Base-by-base conservation (phyloP, 768 basidiomycete species). In the Punctularia strigosozonata region DNA sequence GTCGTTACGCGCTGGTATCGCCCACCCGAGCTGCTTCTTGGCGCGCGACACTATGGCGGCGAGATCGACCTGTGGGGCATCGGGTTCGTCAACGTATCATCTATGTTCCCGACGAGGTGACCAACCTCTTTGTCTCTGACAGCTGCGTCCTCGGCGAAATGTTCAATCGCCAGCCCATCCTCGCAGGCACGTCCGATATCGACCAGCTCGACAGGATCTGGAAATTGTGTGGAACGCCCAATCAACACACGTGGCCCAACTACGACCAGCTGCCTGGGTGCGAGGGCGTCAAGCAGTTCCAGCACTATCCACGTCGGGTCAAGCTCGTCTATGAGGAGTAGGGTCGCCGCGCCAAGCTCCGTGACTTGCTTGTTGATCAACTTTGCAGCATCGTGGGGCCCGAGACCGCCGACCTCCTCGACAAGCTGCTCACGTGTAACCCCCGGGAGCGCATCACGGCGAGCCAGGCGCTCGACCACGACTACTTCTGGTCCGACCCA, bases 61-160 rank as follows among this genome's bases (percentile, higher is more conserved):
- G 88, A 90, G 48, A 82, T 99, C 31, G 95, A 99, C 58, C 80
- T 99, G 50, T 99, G 95, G 95, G 90, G 94, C 5, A 79, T 98
- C 38, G 95, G 94, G 78, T 92, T 54, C 49, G 77, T 65, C 20
- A 18, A n/a, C n/a, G n/a, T n/a, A n/a, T n/a, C n/a, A n/a, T n/a
- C n/a, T n/a, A n/a, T n/a, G n/a, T 35, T 5, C 21, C 34, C 12
- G 18, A 14, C 20, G 3, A 18, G 26, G 37, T 43, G 25, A 45
- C 34, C 1, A 5, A 31, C 5, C 14, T 35, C 14, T 17, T 34
- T 19, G 10, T 34, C 10, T 12, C 31, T 7, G 30, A 4, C 44
- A 92, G 89, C 5, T 95, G 94, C 57, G 87, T 97, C 21, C 65
- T 98, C n/a, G 94, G 84, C 22, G 95, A 99, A 60, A 97, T 98